phyloP scores from a whole-genome alignment of 164 flowering plant genomes.

The Akebia trifoliata region DNA sequence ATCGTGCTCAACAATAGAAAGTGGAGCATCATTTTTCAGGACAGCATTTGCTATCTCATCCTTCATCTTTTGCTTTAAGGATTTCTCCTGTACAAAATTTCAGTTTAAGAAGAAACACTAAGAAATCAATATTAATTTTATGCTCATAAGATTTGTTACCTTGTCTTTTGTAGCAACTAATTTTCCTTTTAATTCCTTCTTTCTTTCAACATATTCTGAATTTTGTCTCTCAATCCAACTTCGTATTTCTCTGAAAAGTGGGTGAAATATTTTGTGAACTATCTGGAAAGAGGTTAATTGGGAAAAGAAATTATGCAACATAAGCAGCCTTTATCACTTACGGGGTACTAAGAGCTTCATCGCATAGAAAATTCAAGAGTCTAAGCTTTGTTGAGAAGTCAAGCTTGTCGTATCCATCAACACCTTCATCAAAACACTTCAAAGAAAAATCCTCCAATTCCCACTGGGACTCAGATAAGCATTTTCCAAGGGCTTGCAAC shows the following conservation, averaged over 20 bases:
- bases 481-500: constrained; percentile 51
- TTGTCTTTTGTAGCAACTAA: constrained; percentile 54
- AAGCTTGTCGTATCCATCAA: constrained; percentile 41
- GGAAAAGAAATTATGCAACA: neutral
- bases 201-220: constrained; percentile 29
- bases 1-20: constrained; percentile 57
- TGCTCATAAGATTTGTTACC: constrained; percentile 30
- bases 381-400: constrained; percentile 50
- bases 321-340: constrained; percentile 37
- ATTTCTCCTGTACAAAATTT: constrained; percentile 42
- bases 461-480: constrained; percentile 39
- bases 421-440: constrained; percentile 24
- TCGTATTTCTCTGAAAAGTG: constrained; percentile 46
- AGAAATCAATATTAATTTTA: neutral
- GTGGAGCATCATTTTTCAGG: constrained; percentile 36
- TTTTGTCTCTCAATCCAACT: constrained; percentile 61
- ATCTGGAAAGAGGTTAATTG: neutral
- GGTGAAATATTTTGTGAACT: neutral
- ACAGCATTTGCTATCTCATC: constrained; percentile 54
- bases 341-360: constrained; percentile 71
- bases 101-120: neutral
- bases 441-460: constrained; percentile 29
- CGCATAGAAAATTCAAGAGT: constrained; percentile 69
- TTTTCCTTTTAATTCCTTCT: constrained; percentile 51
- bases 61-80: constrained; percentile 46